Percentiles rank a stretch among this genome's conserved stretches.
Evolutionary conservation across 495 filamentous ascomycete species (phyloP).

Genomic region (Evernia prunastri): DNA sequence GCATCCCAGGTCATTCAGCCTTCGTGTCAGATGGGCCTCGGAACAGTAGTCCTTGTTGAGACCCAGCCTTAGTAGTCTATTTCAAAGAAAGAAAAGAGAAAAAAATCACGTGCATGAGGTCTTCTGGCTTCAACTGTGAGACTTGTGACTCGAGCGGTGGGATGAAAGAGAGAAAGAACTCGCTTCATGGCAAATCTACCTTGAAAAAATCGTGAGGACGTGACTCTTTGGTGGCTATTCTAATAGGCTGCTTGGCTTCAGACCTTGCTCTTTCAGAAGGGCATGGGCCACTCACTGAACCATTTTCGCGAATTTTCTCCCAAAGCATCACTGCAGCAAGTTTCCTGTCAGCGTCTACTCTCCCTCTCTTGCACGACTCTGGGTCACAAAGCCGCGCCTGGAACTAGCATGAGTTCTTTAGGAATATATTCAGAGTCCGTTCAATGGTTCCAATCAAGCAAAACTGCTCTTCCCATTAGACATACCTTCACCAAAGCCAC

Average conservation of each 20-base stretch:
- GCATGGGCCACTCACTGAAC: constrained; percentile 8
- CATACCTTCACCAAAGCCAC: constrained; percentile 12
- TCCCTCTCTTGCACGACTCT: neutral
- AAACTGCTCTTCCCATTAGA: neutral
- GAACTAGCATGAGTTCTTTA: neutral
- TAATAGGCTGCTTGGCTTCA: neutral
- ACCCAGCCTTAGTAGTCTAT: neutral
- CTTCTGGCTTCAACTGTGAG: neutral
- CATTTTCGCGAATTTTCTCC: constrained; percentile 13
- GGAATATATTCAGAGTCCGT: neutral
- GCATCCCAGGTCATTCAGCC: constrained; percentile 24
- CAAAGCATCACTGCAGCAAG: constrained; percentile 16
- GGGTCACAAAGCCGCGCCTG: neutral
- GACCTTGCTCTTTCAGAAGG: neutral
- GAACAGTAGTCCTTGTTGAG: constrained; percentile 21
- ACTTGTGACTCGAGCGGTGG: neutral
- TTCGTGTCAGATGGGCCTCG: constrained; percentile 23
- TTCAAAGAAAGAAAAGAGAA: neutral
- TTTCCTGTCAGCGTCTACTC: neutral
- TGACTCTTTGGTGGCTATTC: constrained; percentile 9
- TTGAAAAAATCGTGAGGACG: constrained; percentile 1
- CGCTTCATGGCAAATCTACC: neutral
- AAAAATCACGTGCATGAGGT: neutral
- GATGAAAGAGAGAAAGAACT: neutral
- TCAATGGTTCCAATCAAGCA: neutral